Percentiles rank a stretch among this genome's conserved stretches.
Conservation (phyloP, 352 stramenopile species). For the Blastocystis sp. region DNA sequence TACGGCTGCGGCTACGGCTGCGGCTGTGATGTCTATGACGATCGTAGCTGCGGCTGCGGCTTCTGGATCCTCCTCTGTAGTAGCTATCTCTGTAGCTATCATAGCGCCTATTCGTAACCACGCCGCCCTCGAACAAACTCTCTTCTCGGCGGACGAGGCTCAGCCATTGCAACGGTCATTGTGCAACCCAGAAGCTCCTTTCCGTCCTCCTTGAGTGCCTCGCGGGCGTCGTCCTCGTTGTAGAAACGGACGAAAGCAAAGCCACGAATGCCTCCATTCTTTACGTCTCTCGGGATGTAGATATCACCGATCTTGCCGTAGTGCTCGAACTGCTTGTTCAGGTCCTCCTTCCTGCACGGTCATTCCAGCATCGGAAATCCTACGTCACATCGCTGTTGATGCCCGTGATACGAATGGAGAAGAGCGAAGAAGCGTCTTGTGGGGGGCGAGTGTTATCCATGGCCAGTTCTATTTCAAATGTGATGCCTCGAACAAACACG, state of each 20-base stretch:
- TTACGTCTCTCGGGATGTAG: slow-evolving; percentile 60
- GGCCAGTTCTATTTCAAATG: neutral
- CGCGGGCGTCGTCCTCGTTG: slow-evolving; percentile 43
- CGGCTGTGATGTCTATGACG: slow-evolving; percentile 41
- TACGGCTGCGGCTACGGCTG: slow-evolving; percentile 23
- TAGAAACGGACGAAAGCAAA: slow-evolving; percentile 69
- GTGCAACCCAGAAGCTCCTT: neutral
- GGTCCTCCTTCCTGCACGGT: slow-evolving; percentile 61
- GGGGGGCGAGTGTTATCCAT: slow-evolving; percentile 69
- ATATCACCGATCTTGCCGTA: slow-evolving; percentile 71
- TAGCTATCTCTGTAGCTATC: neutral
- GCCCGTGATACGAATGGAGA: slow-evolving; percentile 59
- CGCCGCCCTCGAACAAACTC: neutral
- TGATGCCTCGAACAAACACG: neutral
- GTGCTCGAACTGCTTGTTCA: slow-evolving; percentile 62
- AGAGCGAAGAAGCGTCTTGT: slow-evolving; percentile 16
- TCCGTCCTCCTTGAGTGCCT: slow-evolving; percentile 59
- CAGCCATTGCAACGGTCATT: slow-evolving; percentile 52
- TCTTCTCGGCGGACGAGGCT: slow-evolving; percentile 61
- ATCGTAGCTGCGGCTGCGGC: slow-evolving; percentile 39
- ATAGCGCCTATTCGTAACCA: neutral
- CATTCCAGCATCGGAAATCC: neutral
- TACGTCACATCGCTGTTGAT: slow-evolving; percentile 44
- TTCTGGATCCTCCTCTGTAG: neutral
- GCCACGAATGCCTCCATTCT: slow-evolving; percentile 48